Evolutionary conservation across 1,284 basidiomycete species (phyloP).

Genomic region (Austroboletus niveus): DNA sequence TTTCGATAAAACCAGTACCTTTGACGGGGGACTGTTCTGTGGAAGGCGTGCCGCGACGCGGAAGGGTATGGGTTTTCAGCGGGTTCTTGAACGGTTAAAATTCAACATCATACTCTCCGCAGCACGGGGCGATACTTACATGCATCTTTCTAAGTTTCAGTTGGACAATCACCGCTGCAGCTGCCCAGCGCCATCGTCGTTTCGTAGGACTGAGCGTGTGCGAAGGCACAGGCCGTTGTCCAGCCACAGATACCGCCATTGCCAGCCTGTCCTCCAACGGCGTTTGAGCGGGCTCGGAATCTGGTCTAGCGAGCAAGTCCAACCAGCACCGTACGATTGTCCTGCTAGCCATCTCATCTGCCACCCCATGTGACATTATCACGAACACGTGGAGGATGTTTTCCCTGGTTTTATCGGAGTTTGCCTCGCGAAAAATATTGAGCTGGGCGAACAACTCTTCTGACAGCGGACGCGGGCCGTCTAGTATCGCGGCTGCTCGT

Average conservation of each 20-base stretch:
- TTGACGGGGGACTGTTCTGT: constrained; percentile 38
- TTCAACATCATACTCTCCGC: not conserved
- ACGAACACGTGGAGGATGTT: constrained; percentile 19
- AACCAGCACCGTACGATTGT: constrained; percentile 37
- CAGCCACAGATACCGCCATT: constrained; percentile 39
- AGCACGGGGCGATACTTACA: not conserved
- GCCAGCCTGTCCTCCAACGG: constrained; percentile 41
- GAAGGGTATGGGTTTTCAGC: constrained; percentile 59
- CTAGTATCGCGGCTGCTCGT: constrained; percentile 1
- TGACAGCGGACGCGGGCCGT: constrained; percentile 19
- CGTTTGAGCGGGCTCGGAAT: constrained; percentile 5
- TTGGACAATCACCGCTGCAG: constrained; percentile 39
- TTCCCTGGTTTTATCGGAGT: not conserved
- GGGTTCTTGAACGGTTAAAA: not conserved
- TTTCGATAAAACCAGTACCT: constrained; percentile 25
- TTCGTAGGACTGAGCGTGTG: constrained; percentile 33
- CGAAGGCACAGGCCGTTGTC: constrained; percentile 33
- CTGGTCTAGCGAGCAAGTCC: constrained; percentile 38
- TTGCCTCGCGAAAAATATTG: constrained; percentile 7
- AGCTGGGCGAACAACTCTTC: constrained; percentile 16
- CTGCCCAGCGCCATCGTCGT: constrained; percentile 48
- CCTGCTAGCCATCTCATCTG: constrained; percentile 11
- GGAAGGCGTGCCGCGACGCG: constrained; percentile 37
- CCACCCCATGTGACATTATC: constrained; percentile 16
- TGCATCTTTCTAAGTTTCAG: constrained; percentile 29